Percentiles rank a stretch among this genome's conserved stretches.
phyloP scores from a whole-genome alignment of 306 rosid genomes.

The Malus orientalis region DNA sequence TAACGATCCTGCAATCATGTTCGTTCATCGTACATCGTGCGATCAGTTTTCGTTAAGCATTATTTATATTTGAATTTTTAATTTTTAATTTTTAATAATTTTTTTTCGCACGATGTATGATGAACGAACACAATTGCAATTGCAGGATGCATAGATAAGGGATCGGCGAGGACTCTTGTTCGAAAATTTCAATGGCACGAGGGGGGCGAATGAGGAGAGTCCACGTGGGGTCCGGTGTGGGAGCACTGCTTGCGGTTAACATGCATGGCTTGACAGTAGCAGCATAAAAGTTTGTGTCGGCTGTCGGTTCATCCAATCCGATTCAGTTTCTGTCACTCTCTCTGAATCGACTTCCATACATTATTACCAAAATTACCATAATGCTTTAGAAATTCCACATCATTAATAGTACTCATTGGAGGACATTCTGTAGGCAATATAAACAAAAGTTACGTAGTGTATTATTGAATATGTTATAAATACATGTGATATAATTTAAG shows the following conservation, averaged over 20 bases:
- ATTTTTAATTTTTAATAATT: too few relatives aligned
- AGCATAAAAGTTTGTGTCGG: conserved; percentile 18
- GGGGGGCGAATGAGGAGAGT: background rate
- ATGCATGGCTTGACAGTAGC: conserved; percentile 1
- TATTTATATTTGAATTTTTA: too few relatives aligned
- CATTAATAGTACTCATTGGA: background rate
- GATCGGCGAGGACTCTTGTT: too few relatives aligned
- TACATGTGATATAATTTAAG: too few relatives aligned
- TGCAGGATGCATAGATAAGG: too few relatives aligned
- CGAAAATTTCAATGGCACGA: background rate
- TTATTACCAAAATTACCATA: background rate
- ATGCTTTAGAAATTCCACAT: background rate
- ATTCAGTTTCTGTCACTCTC: conserved; percentile 3
- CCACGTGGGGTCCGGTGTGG: conserved; percentile 14
- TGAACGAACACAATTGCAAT: too few relatives aligned
- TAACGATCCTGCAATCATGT: rapidly evolving
- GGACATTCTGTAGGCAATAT: background rate
- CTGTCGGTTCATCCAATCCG: conserved; percentile 28
- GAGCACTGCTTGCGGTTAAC: background rate
- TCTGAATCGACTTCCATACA: background rate
- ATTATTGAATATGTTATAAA: too few relatives aligned
- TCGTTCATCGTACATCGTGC: rapidly evolving
- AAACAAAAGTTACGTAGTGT: background rate
- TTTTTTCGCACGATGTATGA: too few relatives aligned
- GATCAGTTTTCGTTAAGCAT: too few relatives aligned